Base-by-base conservation (phyloP, 192 early-diverging fungal genomes). In the Martensiomyces pterosporus region DNA sequence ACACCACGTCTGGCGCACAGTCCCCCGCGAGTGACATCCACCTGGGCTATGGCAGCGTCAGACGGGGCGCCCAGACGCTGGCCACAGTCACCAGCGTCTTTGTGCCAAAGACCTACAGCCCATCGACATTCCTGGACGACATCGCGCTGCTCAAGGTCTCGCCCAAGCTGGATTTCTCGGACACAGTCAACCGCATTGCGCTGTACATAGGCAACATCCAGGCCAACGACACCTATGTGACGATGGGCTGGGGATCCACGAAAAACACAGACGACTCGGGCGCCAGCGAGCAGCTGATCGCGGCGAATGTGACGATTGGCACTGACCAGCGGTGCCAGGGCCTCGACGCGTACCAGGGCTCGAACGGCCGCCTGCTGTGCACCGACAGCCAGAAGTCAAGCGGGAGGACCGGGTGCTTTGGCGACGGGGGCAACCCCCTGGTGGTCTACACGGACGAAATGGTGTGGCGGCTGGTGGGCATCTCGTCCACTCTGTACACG, bases 361-460 rank as follows among this genome's bases (percentile, higher is more conserved):
- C 12, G 5, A 61, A 68, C 35, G 66, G 66, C 1, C 43, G 58
- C 7, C 57, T 57, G 8, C 40, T 68, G 15, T 68, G 66, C 37
- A 68, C 66, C 16, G 57, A 49, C 39, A 68, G 61, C 49, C 37
- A 42, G 25, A 44, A 61, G 12, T 61, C 66, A 21, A 48, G 48
- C 2, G 58, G 54, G 16, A 33, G 37, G 24, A 58, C 53, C 14
- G 58, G 58, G 14, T 68, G 66, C 12, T 39, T 61, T 25, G 66
- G 66, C 15, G 66, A 68, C 49, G 60, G 51, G 35, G 66, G 66
- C 4, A 58, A 54, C 1, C 66, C 66, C 17, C 43, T 68, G 39
- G 47, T 68, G 10, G 49, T 33, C 9, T 61, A 68, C 17, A 58
- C 57, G 34, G 29, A 41, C 1, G 54, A 52, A 17, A n/a, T n/a